Evolutionary conservation across 768 basidiomycete genomes (phyloP), one percentile per base, ranked within the genome.

Genomic region (Russula sp.): DNA sequence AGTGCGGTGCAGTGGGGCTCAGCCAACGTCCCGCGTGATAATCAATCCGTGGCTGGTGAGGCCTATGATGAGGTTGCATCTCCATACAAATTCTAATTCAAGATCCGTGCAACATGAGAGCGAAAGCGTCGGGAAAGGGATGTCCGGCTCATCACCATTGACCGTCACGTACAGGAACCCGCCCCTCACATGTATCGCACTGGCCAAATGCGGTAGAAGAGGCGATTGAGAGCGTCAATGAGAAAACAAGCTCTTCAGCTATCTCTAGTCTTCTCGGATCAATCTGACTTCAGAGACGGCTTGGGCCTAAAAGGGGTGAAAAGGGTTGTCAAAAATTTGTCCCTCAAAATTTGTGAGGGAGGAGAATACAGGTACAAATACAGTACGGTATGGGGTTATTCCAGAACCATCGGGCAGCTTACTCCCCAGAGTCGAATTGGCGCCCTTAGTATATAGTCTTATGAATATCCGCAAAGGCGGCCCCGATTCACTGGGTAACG

Each of bases 321-420:
- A 20, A 34, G 41, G 20, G 34, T 32, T 43, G n/a, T 45, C n/a
- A 6, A 36, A 51, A 43, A 10, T 36, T 25, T 46, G 34, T 25
- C n/a, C n/a, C n/a, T n/a, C n/a, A n/a, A n/a, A n/a, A n/a, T n/a
- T n/a, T n/a, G n/a, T n/a, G n/a, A n/a, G n/a, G n/a, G 35, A 42
- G 39, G 32, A 20, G 32, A 29, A 34, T 9, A 20, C 18, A 43
- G 41, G 53, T 2, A 41, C 25, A 29, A 29, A 29, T 29, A 29
- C 25, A 29, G 25, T 29, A 29, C 25, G 25, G 25, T n/a, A n/a
- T 14, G 18, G 25, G 20, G 18, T 11, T 41, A 2, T n/a, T 49
- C 47, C 47, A 47, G 59, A 29, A n/a, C 34, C 41, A 55, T 60
- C 60, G 48, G 60, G 55, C 13, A 38, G 56, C 20, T 57, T 55